Conservation (phyloP, 805 yeast species). For the Nakazawaea holstii region DNA sequence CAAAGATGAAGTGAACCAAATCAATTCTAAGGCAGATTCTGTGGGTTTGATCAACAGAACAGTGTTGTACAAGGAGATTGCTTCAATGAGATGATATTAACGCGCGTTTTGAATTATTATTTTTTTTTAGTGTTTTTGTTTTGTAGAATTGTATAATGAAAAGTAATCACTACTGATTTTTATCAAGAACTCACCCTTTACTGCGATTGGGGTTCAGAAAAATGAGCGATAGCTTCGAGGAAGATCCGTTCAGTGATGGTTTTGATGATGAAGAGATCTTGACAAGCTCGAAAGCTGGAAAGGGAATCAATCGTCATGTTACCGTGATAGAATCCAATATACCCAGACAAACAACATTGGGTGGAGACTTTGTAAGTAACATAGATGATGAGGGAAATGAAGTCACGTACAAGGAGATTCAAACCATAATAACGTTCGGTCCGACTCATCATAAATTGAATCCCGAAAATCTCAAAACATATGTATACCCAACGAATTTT, state of each 20-base stretch:
- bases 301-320: conserved; percentile 23
- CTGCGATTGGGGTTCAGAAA: not conserved
- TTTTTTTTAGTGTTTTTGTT: not conserved
- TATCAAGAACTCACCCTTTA: not conserved
- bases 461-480: conserved; percentile 33
- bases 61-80: conserved; percentile 1
- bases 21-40: conserved; percentile 20
- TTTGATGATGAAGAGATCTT: conserved; percentile 27
- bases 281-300: conserved; percentile 25
- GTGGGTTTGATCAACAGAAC: conserved; percentile 8
- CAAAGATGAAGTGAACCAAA: conserved; percentile 60
- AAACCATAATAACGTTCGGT: conserved; percentile 18
- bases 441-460: conserved; percentile 50
- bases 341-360: conserved; percentile 21
- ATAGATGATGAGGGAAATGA: conserved; percentile 11
- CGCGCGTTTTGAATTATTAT: not conserved
- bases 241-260: conserved; percentile 13
- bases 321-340: conserved; percentile 15
- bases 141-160: not conserved
- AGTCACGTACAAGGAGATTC: conserved; percentile 20
- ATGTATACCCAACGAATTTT: conserved; percentile 80
- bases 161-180: not conserved
- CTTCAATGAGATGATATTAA: conserved; percentile 1
- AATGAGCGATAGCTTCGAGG: conserved; percentile 2
- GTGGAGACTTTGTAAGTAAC: conserved; percentile 16